Base-by-base conservation (phyloP, 805 yeast species). In the Candida ponderosae region DNA sequence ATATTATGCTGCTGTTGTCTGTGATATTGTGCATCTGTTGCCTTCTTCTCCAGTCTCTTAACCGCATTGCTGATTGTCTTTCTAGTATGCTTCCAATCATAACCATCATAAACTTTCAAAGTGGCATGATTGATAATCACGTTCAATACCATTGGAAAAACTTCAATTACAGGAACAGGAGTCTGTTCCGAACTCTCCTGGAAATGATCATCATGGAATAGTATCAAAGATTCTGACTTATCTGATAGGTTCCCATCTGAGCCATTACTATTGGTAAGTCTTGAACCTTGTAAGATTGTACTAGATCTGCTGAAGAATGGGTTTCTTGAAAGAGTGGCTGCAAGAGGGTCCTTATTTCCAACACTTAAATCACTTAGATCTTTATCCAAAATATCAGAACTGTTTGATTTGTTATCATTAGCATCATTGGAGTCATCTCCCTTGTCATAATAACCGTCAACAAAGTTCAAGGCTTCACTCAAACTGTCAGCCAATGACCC, bases 61-160 rank as follows among this genome's bases (percentile, higher is more conserved):
- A 89, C 79, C 0, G 85, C 82, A n/a, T 69, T 72, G 10, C 66
- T 63, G 21, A 93, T 79, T 0, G 79, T 66, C 18, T 65, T 66
- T 40, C 95, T 69, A 0, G 97, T 87, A 31, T 75, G 74, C 38
- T 72, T 72, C 94, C 97, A 88, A 49, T 93, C 97, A 53, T 80
- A 93, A 0, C 99, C 99, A 61, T 93, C 98, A 54, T 73, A 79
- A 16, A 90, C 59, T 35, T 66, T 72, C 2, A 82, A 48, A 1
- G 49, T 52, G 0, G 65, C 57, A 34, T 67, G 68, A 3, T 68
- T 40, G 1, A 54, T 50, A 32, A 63, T 62, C 1, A 70, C 15
- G 15, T 28, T 41, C 15, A 54, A n/a, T 3, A 31, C 32, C 42
- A 51, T 28, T 4, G 57, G 56, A 23, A 30, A n/a, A 5, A 28